Evolutionary conservation across 177 flowering plant species (phyloP).

Genomic region (Vitis hybrid): DNA sequence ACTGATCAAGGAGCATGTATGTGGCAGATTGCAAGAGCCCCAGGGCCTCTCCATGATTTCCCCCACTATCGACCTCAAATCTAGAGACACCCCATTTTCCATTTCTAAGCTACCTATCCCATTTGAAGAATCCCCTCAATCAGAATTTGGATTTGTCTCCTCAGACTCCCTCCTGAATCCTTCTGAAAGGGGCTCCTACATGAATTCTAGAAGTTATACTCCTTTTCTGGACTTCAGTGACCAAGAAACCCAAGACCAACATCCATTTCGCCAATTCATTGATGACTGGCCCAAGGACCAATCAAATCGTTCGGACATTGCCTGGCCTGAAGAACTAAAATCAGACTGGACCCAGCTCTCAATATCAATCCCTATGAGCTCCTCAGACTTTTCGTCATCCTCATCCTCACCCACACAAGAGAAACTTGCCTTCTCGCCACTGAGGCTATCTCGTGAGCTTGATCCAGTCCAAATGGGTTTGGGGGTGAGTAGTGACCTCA

Average conservation of each 20-base stretch:
- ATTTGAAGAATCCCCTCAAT: conserved; percentile 20
- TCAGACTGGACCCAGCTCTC: conserved; percentile 63
- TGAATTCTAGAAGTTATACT: conserved; percentile 19
- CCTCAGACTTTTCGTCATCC: conserved; percentile 37
- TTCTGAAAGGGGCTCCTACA: conserved; percentile 26
- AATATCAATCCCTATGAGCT: conserved; percentile 51
- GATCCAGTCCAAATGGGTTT: conserved; percentile 27
- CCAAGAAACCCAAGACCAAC: conserved; percentile 19
- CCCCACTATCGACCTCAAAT: conserved; percentile 21
- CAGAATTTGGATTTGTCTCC: conserved; percentile 38
- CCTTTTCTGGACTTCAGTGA: conserved; percentile 21
- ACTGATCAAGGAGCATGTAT: conserved; percentile 8
- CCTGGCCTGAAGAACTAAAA: conserved; percentile 46
- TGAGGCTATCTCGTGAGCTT: conserved; percentile 24
- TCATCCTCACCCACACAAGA: conserved; percentile 29
- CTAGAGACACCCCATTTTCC: conserved; percentile 19
- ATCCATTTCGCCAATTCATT: conserved; percentile 34
- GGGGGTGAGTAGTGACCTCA: conserved; percentile 8
- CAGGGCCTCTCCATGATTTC: conserved; percentile 23
- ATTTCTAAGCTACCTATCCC: conserved; percentile 26
- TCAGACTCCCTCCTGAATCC: conserved; percentile 43
- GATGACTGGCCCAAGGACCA: conserved; percentile 49
- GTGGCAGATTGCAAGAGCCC: conserved; percentile 31
- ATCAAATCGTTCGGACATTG: conserved; percentile 21
- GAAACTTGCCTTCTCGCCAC: conserved; percentile 23